Base-by-base conservation (phyloP, 148 eudicot genomes). In the Amaranthus palmeri region DNA sequence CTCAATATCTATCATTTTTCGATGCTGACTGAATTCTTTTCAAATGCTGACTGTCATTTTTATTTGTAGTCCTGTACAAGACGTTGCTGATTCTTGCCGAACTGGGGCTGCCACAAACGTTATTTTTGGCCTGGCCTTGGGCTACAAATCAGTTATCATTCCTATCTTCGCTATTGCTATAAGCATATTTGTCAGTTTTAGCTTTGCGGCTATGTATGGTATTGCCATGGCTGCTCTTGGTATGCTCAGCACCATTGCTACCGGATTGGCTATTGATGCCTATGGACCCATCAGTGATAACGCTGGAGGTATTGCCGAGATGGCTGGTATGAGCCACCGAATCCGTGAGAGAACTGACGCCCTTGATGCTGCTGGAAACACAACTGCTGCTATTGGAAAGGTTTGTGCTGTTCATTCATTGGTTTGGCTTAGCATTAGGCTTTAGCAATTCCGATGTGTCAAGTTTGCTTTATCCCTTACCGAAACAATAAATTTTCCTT, bases 41-140 rank as follows among this genome's bases (percentile, higher is more conserved):
- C 0, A 25, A 25, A 25, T 25, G 36, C 36, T 25, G 36, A 25
- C 1, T 25, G 1, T 72, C 53, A 41, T 71, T 42, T 55, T 61
- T 68, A 4, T 10, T 75, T 84, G 69, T 77, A 92, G 97, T 85
- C 97, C 97, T 59, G 97, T 92, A 74, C 92, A 92, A 85, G 97
- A 92, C 82, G 97, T 92, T 79, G 97, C 97, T 60, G 97, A 92
- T 73, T 86, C 97, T 57, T 92, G 97, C 86, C 85, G 88, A 17
- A 92, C 97, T 73, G 97, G 97, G 77, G 97, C 97, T 73, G 97
- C 97, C 64, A 92, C 97, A 5, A 92, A 92, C 73, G 90, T 92
- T 63, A 92, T 92, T 18, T 89, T 92, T 77, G 97, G 97, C 49
- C 85, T 92, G 61, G 97, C 97, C 4, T 74, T 92, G 83, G 97